Base-by-base conservation (phyloP, 495 filamentous ascomycete genomes). In the Daldinia childiae region DNA sequence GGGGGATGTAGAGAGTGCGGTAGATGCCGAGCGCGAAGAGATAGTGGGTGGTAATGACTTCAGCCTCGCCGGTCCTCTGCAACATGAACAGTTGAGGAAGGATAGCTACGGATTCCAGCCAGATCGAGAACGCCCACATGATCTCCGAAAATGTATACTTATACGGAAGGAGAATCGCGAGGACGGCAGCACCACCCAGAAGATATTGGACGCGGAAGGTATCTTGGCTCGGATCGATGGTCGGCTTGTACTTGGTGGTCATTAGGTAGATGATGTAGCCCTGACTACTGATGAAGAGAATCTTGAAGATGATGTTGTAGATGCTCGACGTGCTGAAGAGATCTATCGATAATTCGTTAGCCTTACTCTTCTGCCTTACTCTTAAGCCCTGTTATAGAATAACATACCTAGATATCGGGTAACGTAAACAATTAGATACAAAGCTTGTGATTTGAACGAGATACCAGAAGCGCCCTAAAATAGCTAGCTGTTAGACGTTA, bases 21-120 rank as follows among this genome's bases (percentile, higher is more conserved):
- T 99, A 99, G 52, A 89, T 74, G 2, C 95, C 95, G 54, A 99
- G 83, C n/a, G 95, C 93, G 78, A 95, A 95, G n/a, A 99, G 86
- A 79, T 99, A 99, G 79, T 99, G 95, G 12, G 93, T 95, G 6
- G 95, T 99, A 75, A 99, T 98, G 17, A 95, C 97, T 82, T 99
- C 95, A 27, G 95, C 96, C 80, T 98, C 95, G 63, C 95, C 96
- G 0, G 95, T 98, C 65, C 95, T 88, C 82, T 99, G 95, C 58
- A 99, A 84, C 92, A 99, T 94, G 80, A 99, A 98, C 17, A 99
- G 86, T 81, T 99, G 95, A 12, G 95, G 95, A 39, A 99, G 88
- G 75, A 99, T 98, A 17, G 95, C 95, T 7, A 98, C 95, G 1
- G 91, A 90, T 82, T 99, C 95, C 30, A 99, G 86, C 95, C 95